Evolutionary conservation across 495 filamentous ascomycete species (phyloP).

Genomic region (Talaromyces ruber): DNA sequence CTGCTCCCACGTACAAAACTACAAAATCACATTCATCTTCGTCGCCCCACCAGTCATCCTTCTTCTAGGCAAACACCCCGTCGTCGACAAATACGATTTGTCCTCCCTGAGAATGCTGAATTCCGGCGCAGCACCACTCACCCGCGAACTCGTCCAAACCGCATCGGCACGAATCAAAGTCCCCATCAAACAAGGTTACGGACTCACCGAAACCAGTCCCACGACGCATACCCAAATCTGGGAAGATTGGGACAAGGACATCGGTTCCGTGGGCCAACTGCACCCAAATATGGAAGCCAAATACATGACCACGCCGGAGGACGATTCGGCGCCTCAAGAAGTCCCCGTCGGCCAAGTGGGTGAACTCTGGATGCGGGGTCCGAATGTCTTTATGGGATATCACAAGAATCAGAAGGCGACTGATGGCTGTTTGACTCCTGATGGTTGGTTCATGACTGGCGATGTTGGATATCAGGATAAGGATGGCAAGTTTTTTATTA

Average conservation of each 20-base stretch:
- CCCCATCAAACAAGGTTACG: constrained; percentile 78
- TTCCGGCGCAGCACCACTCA: constrained; percentile 84
- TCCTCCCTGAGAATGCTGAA: constrained; percentile 75
- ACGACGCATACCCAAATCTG: constrained; percentile 52
- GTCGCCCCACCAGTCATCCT: constrained; percentile 83
- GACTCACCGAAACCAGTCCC: constrained; percentile 72
- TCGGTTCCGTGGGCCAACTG: constrained; percentile 76
- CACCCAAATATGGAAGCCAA: constrained; percentile 78
- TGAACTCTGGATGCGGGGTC: constrained; percentile 56
- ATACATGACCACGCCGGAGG: constrained; percentile 53
- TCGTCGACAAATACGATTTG: constrained; percentile 73
- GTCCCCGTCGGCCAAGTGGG: constrained; percentile 51
- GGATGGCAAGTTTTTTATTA: constrained; percentile 60
- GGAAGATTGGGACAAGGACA: constrained; percentile 65
- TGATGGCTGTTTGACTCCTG: constrained; percentile 46
- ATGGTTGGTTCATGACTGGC: constrained; percentile 58
- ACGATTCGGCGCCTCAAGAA: constrained; percentile 46
- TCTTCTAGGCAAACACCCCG: constrained; percentile 68
- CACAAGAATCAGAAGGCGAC: constrained; percentile 66
- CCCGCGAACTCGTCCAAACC: constrained; percentile 68
- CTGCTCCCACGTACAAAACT: constrained; percentile 65
- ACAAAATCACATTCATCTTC: constrained; percentile 69
- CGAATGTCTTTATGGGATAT: constrained; percentile 67
- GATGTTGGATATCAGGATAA: constrained; percentile 55
- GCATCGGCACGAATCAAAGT: constrained; percentile 68